Evolutionary conservation across 768 basidiomycete species (phyloP).

Genomic region (Lactifluus rugatus): DNA sequence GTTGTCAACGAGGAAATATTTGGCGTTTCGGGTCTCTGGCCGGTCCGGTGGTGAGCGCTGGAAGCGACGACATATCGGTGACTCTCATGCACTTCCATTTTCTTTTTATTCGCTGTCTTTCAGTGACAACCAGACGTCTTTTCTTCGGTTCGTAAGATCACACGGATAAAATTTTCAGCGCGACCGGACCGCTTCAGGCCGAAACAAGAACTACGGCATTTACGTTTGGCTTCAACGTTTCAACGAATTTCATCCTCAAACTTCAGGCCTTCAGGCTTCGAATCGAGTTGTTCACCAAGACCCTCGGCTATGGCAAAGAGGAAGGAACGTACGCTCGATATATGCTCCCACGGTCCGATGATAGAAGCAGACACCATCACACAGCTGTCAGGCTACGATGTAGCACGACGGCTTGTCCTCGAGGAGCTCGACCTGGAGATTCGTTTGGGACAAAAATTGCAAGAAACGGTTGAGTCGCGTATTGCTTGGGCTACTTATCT

Average conservation of each 20-base stretch:
- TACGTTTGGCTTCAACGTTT: neutral
- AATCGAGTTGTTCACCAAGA: neutral
- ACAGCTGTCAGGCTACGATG: neutral
- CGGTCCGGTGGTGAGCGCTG: too few species aligned
- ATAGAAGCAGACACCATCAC: neutral
- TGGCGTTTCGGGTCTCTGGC: too few species aligned
- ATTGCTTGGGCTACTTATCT: conserved; percentile 38
- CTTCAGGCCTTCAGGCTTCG: neutral
- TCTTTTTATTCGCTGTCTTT: neutral
- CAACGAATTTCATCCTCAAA: too few species aligned
- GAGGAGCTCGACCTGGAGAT: conserved; percentile 40
- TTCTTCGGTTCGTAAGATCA: neutral
- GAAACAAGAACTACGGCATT: neutral
- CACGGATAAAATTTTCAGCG: too few species aligned
- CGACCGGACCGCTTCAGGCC: neutral
- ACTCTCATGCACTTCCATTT: neutral
- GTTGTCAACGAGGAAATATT: neutral
- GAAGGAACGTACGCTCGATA: neutral
- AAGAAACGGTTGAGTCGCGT: conserved; percentile 34
- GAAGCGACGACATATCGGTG: neutral
- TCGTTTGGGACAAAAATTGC: conserved; percentile 32
- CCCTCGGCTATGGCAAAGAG: neutral
- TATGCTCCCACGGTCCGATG: neutral
- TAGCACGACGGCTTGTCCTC: conserved; percentile 22
- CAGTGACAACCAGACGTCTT: too few species aligned